Base-by-base conservation (phyloP, 805 yeast species). In the Jamesozyma spencerorum region DNA sequence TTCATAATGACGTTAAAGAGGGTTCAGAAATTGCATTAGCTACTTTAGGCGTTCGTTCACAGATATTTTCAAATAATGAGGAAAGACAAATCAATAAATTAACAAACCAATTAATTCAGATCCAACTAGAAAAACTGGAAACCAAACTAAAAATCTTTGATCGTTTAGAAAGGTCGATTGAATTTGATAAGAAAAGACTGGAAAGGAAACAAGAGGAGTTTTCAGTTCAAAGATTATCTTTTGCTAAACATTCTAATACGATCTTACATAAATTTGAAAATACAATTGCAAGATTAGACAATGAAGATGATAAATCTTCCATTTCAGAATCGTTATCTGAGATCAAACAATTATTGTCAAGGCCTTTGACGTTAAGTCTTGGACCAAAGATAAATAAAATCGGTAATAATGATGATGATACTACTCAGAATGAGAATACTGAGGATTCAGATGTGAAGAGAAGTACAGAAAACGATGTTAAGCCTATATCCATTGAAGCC, bases 21-120 rank as follows among this genome's bases (percentile, higher is more conserved):
- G 84, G 84, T 2, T 75, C 83, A 0, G 66, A 75, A 5, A 64
- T 78, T n/a, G 79, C 92, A 1, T 66, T 88, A 42, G 88, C 94
- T 3, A 66, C 83, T 10, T 64, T 83, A 30, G 95, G 92, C 3
- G 79, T 86, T 1, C 73, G 92, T 45, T 72, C 92, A 19, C 86
- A 84, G 55, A 71, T 83, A 17, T 82, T 85, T 62, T 85, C 90
- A 15, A 75, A 79, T 4, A 79, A 75, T 54, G 94, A 85, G 58
- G 95, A 85, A 54, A 68, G 87, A 45, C 86, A 81, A 54, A 76
- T 79, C 79, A 71, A 77, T 49, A 74, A 72, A 40, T 58, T 80
- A 18, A 62, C 81, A 11, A 67, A 71, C 20, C 70, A 70, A 22
- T 70, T 84, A 36, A 67, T 82, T 15, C 79, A 80, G 53, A 72